These are phyloP conservation scores for Arthrobotrys entomopaga DNA, from an alignment of 2,329 filamentous ascomycete species.

Conservation along the genomic window DNA sequence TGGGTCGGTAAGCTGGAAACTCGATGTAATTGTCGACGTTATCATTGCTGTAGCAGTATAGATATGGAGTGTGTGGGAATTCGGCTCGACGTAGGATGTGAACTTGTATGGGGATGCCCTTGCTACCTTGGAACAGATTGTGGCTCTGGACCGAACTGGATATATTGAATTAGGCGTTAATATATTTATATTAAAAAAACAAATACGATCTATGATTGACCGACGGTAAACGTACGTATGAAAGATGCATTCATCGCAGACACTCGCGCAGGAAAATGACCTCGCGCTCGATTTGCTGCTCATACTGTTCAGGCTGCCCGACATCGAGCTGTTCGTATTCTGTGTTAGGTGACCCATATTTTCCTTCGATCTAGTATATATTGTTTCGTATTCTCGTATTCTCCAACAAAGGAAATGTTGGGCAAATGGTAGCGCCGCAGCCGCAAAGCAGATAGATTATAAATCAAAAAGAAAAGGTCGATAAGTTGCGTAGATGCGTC, in stretches of 20 bases:
- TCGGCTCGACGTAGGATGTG: slow-evolving; percentile 50
- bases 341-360: slow-evolving; percentile 53
- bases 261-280: slow-evolving; percentile 48
- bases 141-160: slow-evolving; percentile 42
- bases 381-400: slow-evolving; percentile 26
- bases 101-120: slow-evolving; percentile 41
- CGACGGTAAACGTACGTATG: slow-evolving; percentile 29
- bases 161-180: background rate
- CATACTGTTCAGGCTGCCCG: slow-evolving; percentile 45
- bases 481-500: background rate
- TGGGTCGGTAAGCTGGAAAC: slow-evolving; percentile 45
- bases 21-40: slow-evolving; percentile 53
- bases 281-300: slow-evolving; percentile 51
- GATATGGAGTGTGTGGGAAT: slow-evolving; percentile 51
- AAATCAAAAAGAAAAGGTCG: no score
- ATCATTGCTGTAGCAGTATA: slow-evolving; percentile 52
- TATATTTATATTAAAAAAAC: no score
- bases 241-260: slow-evolving; percentile 53
- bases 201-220: no score
- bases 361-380: background rate
- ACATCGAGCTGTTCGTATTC: slow-evolving; percentile 52
- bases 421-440: no score
- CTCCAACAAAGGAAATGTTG: no score
- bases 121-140: slow-evolving; percentile 49
- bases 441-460: no score